A percentile compares a stretch with the other conserved stretches of the same genome.
Conservation (phyloP, 306 rosid species). For the Pterocarpus santalinus region DNA sequence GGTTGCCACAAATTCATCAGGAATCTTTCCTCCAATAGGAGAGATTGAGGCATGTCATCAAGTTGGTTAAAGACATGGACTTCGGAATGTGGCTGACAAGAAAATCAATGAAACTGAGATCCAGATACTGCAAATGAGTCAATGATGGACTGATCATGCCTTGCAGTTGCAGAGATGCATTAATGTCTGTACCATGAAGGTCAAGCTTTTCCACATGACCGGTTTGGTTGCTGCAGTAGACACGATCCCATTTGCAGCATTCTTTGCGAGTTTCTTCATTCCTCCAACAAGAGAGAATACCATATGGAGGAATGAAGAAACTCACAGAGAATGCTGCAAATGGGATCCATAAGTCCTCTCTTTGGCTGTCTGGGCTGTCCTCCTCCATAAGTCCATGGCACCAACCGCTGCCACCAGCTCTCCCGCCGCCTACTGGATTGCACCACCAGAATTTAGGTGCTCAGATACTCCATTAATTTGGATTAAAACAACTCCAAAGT, state of each 20-base stretch:
- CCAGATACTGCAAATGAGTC: not conserved
- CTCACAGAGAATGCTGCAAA: too few species aligned
- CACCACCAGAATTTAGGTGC: too few species aligned
- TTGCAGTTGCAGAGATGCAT: not conserved
- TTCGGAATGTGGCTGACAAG: not conserved
- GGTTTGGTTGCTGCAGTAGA: not conserved
- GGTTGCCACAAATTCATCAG: not conserved
- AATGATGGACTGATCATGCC: not conserved
- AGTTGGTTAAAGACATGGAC: not conserved
- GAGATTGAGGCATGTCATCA: not conserved
- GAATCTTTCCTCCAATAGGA: conserved; percentile 1
- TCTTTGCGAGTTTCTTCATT: not conserved
- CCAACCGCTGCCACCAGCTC: too few species aligned
- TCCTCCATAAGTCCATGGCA: too few species aligned
- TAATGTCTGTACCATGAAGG: not conserved
- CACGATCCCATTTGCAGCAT: not conserved
- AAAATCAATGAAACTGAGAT: not conserved
- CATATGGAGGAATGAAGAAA: too few species aligned
- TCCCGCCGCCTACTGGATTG: too few species aligned
- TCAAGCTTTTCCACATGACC: conserved; percentile 13
- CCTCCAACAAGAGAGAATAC: not conserved
- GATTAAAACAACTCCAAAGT: too few species aligned
- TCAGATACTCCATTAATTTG: too few species aligned
- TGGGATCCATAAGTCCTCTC: too few species aligned
- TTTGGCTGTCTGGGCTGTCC: too few species aligned